Percentiles rank a stretch among this genome's conserved stretches.
Conservation (phyloP, 2,329 filamentous ascomycete species). For the Monilinia fructigena region DNA sequence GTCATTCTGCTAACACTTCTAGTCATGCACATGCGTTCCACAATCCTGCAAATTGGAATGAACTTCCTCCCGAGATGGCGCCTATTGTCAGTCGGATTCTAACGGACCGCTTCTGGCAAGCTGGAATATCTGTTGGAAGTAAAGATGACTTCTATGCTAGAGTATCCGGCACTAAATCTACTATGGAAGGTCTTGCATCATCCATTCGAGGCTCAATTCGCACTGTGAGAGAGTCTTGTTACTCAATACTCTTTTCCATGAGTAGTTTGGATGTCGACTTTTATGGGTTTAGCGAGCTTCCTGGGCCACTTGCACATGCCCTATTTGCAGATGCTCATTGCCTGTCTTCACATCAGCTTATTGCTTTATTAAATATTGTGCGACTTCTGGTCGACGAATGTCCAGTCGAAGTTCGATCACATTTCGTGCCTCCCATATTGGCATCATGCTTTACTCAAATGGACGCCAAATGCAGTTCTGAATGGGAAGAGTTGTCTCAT, state of each 20-base stretch:
- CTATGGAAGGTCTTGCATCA: conserved; percentile 89
- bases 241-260: conserved; percentile 92
- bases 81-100: conserved; percentile 77
- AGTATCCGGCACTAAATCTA: conserved; percentile 83
- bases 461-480: conserved; percentile 79
- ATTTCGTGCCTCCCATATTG: conserved; percentile 83
- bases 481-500: conserved; percentile 78
- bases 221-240: conserved; percentile 88
- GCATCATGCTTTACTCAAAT: conserved; percentile 80
- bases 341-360: conserved; percentile 88
- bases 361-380: conserved; percentile 86
- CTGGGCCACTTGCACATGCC: conserved; percentile 77
- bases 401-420: conserved; percentile 70
- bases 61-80: conserved; percentile 72
- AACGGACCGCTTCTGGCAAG: conserved; percentile 97
- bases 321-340: conserved; percentile 79
- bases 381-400: conserved; percentile 90
- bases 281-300: conserved; percentile 84
- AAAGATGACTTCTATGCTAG: conserved; percentile 95
- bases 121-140: conserved; percentile 91
- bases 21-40: conserved; percentile 90
- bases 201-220: conserved; percentile 86
- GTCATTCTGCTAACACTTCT: conserved; percentile 48
- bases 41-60: conserved; percentile 79
- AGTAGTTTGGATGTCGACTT: conserved; percentile 83